Base-by-base conservation (phyloP, 805 yeast genomes). In the Saccharomycopsis olivae region DNA sequence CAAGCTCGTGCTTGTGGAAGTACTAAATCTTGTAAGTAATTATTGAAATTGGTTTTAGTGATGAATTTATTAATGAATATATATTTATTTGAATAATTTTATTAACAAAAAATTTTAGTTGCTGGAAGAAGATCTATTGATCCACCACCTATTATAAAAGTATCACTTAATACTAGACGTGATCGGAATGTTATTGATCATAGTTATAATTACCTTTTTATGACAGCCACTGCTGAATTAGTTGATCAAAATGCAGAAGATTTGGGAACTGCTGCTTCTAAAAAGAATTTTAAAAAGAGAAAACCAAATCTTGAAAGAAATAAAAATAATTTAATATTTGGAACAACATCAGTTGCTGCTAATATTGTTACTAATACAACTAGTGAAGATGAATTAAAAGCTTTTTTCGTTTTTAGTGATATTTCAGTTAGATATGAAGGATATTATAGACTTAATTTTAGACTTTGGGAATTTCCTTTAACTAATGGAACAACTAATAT, bases 1-100 rank as follows among this genome's bases (percentile, higher is more conserved):
- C 58, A 53, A 32, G 61, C 61, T 10, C 46, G 61, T 14, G 61
- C 61, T 9, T 56, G 57, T 44, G 61, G 61, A 20, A 54, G 58
- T 53, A 55, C 60, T 9, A 41, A 55, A 17, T 49, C 54, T 24
- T 44, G 53, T 49, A 41, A 36, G 53, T 47, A 9, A 25, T 6
- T 14, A 9, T 3, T 33, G 15, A 14, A 5, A 14, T 17, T 18
- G 13, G n/a, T 2, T 33, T 19, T 14, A 14, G 11, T 18, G n/a
- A n/a, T n/a, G n/a, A n/a, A n/a, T n/a, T n/a, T n/a, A n/a, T n/a
- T n/a, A n/a, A n/a, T n/a, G n/a, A 24, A 24, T 24, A 24, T 9
- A 24, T 24, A 24, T 9, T 9, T 9, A 9, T 29, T 10, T 29
- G n/a, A 29, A n/a, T 14, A 10, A 14, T 11, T 2, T 29, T 10